Percentiles rank a stretch among this genome's conserved stretches.
Conservation (phyloP, 106 monocot species). For the Dioscorea zingiberensis region DNA sequence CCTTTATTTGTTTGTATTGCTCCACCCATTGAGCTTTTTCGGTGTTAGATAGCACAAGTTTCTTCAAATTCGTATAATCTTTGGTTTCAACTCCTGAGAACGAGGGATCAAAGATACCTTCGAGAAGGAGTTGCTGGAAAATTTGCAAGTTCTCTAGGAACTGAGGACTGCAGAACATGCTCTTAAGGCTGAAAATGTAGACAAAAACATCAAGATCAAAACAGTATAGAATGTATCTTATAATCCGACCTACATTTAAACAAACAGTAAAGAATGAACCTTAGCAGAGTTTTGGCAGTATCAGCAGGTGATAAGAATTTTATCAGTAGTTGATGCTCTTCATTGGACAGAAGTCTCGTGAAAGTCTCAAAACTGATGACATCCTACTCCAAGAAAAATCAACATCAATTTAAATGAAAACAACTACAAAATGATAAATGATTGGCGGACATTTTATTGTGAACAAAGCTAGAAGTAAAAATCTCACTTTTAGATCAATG, state of each 20-base stretch:
- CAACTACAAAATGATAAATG: too few relatives aligned
- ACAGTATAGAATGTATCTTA: background rate
- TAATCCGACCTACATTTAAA: background rate
- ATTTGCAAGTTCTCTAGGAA: conserved; percentile 46
- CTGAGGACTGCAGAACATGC: conserved; percentile 50
- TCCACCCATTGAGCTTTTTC: conserved; percentile 55
- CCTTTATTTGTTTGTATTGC: conserved; percentile 46
- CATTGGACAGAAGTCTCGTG: conserved; percentile 37
- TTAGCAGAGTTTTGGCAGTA: conserved; percentile 37
- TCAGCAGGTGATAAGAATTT: conserved; percentile 61
- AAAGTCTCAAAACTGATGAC: conserved; percentile 50
- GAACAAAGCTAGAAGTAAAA: background rate
- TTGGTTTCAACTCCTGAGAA: conserved; percentile 23
- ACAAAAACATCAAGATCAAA: background rate
- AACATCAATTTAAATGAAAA: background rate
- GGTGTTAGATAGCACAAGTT: conserved; percentile 32
- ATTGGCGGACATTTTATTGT: background rate
- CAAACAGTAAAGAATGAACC: conserved; percentile 23
- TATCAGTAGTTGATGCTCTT: conserved; percentile 51
- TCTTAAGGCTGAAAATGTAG: conserved; percentile 46
- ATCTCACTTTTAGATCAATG: conserved; percentile 53
- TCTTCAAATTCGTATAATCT: conserved; percentile 43
- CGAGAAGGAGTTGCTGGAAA: conserved; percentile 59
- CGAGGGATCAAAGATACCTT: conserved; percentile 51
- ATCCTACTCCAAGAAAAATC: conserved; percentile 25